Base-by-base conservation (phyloP, 169 alveolate species). In the Eimeria acervulina region DNA sequence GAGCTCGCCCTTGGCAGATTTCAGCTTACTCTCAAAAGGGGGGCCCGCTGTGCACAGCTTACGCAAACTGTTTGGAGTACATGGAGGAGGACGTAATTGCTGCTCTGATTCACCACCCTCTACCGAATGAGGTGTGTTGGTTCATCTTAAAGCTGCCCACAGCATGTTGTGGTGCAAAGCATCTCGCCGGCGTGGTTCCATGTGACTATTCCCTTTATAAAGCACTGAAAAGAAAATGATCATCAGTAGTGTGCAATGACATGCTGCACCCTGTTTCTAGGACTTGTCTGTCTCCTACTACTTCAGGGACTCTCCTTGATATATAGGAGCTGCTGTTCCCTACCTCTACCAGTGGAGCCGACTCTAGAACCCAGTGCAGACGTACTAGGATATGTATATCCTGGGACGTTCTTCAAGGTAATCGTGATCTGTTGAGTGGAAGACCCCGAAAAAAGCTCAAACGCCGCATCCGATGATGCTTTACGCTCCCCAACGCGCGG, bases 281-380 rank as follows among this genome's bases (percentile, higher is more conserved):
- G 19, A 31, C 26, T 40, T 66, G n/a, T 31, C 2, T 81, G 76
- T 59, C 38, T 70, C 13, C 63, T 15, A 23, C 42, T 28, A 7
- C 63, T 44, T 47, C 81, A 87, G 93, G 93, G 44, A 55, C 80
- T 87, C 19, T 59, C 66, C 80, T 61, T 87, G 61, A 87, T 87
- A 72, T 87, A 87, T 44, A 33, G 47, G 8, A 38, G 81, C 93
- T 87, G 93, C 81, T 87, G 28, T 59, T 10, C 78, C 2, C 38
- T 23, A 10, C 93, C 93, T 13, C 80, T 87, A n/a, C 81, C 93
- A 15, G 93, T 55, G 78, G 93, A 87, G 81, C 93, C 93, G 44
- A 87, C 93, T 7, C 66, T 87, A 21, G 93, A 55, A 36, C 93
- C 93, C 42, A 87, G 93, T 72, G 40, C 93, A 55, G 63, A 55